Conservation (phyloP, 1,284 basidiomycete genomes). For the Irpex rosettiformis region DNA sequence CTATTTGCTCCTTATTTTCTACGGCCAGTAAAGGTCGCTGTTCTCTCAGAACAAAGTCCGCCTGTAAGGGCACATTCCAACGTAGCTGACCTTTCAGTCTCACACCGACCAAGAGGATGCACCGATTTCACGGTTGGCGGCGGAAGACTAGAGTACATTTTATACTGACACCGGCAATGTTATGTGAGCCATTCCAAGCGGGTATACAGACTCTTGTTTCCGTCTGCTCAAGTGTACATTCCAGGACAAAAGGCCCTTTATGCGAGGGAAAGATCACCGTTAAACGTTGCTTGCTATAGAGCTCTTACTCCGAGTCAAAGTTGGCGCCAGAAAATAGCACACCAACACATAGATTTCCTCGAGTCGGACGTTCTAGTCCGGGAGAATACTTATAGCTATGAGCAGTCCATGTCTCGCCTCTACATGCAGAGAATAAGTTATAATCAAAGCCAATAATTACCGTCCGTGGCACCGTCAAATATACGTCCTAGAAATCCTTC, state of each 20-base stretch:
- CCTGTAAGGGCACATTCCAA: not conserved
- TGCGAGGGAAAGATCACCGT: not conserved
- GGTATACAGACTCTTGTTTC: not conserved
- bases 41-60: not conserved
- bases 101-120: slow-evolving; percentile 8
- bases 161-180: not conserved
- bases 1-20: slow-evolving; percentile 2
- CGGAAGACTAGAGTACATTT: not conserved
- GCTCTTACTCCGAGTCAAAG: no score
- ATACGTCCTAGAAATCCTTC: slow-evolving; percentile 58
- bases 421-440: not conserved
- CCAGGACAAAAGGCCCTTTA: no score
- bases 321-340: not conserved
- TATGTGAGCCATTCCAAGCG: not conserved
- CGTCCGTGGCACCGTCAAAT: not conserved
- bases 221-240: no score
- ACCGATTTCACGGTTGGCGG: slow-evolving; percentile 1
- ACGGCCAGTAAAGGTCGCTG: not conserved
- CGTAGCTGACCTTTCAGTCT: not conserved
- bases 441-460: not conserved
- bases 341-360: not conserved
- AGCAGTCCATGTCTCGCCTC: not conserved
- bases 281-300: no score
- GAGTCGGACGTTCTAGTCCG: not conserved
- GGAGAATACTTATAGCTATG: not conserved